These are phyloP conservation scores for Pestalotiopsis sp. DNA, from an alignment of 2,329 filamentous ascomycete genomes.

Conservation along the genomic window DNA sequence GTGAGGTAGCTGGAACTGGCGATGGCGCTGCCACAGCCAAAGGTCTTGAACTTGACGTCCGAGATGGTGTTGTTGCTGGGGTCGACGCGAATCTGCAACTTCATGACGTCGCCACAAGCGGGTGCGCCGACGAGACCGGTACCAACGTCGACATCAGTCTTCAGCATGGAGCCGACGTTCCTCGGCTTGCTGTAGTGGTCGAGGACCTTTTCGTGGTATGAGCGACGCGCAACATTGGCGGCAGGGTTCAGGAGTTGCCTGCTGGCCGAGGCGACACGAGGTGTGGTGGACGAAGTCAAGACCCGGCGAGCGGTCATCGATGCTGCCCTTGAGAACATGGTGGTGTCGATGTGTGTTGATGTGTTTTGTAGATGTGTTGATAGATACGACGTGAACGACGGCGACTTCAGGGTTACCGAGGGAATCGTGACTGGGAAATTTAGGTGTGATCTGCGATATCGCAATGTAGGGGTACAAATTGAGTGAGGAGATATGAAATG, in stretches of 20 bases:
- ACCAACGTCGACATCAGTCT: slow-evolving; percentile 72
- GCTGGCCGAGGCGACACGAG: slow-evolving; percentile 36
- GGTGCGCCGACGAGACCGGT: slow-evolving; percentile 83
- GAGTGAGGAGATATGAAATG: slow-evolving; percentile 5
- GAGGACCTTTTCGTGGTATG: slow-evolving; percentile 64
- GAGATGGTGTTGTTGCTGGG: slow-evolving; percentile 73
- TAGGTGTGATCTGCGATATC: slow-evolving; percentile 6
- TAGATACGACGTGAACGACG: background rate
- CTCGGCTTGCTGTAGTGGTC: slow-evolving; percentile 83
- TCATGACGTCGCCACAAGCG: slow-evolving; percentile 92
- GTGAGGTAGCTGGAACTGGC: slow-evolving; percentile 94
- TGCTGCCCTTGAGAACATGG: slow-evolving; percentile 20
- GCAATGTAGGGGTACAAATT: background rate
- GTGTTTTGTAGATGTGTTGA: background rate
- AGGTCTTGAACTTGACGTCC: slow-evolving; percentile 85
- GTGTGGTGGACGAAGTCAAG: slow-evolving; percentile 38
- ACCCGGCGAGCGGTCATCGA: slow-evolving; percentile 40
- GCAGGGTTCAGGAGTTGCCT: slow-evolving; percentile 45
- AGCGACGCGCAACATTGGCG: slow-evolving; percentile 43
- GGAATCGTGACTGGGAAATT: background rate
- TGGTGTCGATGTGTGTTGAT: slow-evolving; percentile 17
- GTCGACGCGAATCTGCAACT: slow-evolving; percentile 85
- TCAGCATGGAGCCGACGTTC: slow-evolving; percentile 78
- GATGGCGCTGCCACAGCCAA: slow-evolving; percentile 84
- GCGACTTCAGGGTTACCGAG: slow-evolving; percentile 12